Evolutionary conservation across 257 asterid genomes (phyloP).

Genomic region (Eucommia ulmoides): DNA sequence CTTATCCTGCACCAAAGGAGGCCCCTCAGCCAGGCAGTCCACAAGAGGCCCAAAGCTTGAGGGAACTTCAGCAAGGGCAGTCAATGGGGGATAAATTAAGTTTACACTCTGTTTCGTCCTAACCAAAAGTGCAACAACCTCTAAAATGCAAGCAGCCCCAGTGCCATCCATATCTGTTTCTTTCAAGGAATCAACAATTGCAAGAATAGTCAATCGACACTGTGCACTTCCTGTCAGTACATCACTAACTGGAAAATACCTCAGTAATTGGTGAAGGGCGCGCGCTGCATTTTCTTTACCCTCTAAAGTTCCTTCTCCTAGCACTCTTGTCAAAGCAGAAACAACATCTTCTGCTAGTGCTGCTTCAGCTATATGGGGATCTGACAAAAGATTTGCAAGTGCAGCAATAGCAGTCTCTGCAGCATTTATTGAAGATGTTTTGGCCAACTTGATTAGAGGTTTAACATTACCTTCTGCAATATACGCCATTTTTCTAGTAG

Average conservation of each 20-base stretch:
- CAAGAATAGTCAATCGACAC: slow-evolving; percentile 53
- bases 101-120: slow-evolving; percentile 40
- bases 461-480: slow-evolving; percentile 63
- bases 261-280: slow-evolving; percentile 66
- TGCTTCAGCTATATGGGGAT: slow-evolving; percentile 65
- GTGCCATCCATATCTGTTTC: slow-evolving; percentile 48
- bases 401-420: slow-evolving; percentile 80
- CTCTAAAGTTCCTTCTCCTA: slow-evolving; percentile 62
- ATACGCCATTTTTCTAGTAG: slow-evolving; percentile 33
- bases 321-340: slow-evolving; percentile 55
- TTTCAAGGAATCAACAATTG: slow-evolving; percentile 54
- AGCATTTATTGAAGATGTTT: slow-evolving; percentile 56
- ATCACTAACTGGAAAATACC: slow-evolving; percentile 59
- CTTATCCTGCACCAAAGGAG: slow-evolving; percentile 49
- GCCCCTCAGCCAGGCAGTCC: slow-evolving; percentile 60
- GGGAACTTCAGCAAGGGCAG: slow-evolving; percentile 48
- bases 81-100: slow-evolving; percentile 29
- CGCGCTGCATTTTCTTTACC: slow-evolving; percentile 71
- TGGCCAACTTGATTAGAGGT: slow-evolving; percentile 56
- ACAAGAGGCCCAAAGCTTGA: slow-evolving; percentile 54
- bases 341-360: slow-evolving; percentile 77
- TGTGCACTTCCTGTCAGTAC: slow-evolving; percentile 49
- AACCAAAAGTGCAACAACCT: slow-evolving; percentile 41
- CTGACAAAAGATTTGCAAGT: slow-evolving; percentile 56
- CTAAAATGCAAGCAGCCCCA: slow-evolving; percentile 51